phyloP scores from a whole-genome alignment of 2,329 filamentous ascomycete genomes.

The Ceratocystis ficicola region DNA sequence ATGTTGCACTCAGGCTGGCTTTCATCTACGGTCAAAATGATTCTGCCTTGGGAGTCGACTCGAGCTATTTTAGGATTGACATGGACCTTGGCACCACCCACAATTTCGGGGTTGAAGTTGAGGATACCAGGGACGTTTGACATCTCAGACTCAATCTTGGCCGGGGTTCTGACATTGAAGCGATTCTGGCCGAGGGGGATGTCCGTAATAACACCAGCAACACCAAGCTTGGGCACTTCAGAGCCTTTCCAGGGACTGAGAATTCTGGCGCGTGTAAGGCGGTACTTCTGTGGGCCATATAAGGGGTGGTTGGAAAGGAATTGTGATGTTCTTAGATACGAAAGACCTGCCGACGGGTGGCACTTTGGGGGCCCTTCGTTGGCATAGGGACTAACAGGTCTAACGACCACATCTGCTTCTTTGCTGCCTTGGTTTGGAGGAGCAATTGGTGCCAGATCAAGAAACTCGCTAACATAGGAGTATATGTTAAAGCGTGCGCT shows the following conservation, averaged over 20 bases:
- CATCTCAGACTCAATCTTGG: conserved; percentile 22
- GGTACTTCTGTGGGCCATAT: conserved; percentile 46
- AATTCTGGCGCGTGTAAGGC: conserved; percentile 41
- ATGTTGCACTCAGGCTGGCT: conserved; percentile 31
- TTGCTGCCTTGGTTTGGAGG: conserved; percentile 26
- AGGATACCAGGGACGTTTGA: conserved; percentile 18
- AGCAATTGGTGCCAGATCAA: conserved; percentile 47
- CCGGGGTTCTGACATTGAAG: conserved; percentile 30
- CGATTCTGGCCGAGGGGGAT: conserved; percentile 34
- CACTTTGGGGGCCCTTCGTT: conserved; percentile 45
- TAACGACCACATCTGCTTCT: conserved; percentile 12
- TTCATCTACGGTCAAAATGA: conserved; percentile 36
- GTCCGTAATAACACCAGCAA: conserved; percentile 43
- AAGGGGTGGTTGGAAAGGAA: conserved; percentile 48
- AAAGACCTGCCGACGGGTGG: conserved; percentile 51
- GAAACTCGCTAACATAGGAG: conserved; percentile 45
- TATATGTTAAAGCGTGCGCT: conserved; percentile 39
- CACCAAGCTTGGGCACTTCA: conserved; percentile 36
- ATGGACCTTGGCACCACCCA: conserved; percentile 45
- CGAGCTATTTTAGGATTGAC: conserved; percentile 35
- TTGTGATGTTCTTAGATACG: conserved; percentile 45
- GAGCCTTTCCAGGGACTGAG: conserved; percentile 34
- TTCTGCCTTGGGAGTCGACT: conserved; percentile 40
- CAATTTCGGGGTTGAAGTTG: conserved; percentile 35
- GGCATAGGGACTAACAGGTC: conserved; percentile 36